Evolutionary conservation across 2,329 filamentous ascomycete species (phyloP), one percentile per base, ranked within the genome.

Genomic region (Sporothrix dimorphospora): DNA sequence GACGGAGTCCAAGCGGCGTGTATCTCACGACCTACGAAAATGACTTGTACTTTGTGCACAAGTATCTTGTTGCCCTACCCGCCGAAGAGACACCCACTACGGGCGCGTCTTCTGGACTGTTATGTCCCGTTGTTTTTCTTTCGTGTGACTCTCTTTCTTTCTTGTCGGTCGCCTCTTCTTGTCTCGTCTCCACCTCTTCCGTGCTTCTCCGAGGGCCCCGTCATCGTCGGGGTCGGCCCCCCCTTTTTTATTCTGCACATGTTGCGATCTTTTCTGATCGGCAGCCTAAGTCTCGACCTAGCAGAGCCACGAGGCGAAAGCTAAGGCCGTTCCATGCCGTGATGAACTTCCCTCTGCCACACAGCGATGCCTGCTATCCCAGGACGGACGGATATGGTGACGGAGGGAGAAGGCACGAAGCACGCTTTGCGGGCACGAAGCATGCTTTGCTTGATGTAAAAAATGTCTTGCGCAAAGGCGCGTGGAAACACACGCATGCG

Each of bases 171-270:
- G 59, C 11, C 38, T 42, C n/a, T n/a, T n/a, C n/a, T n/a, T n/a
- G 27, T 2, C 4, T 24, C 4, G n/a, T n/a, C 59, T 63, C 59
- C 38, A 42, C 59, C 59, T 65, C 21, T 16, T 42, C 59, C 59
- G 59, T 45, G 59, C 38, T 45, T 65, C 59, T 65, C 38, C 59
- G 59, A 45, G 38, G n/a, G 38, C 21, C 59, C 59, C 59, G 38
- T 45, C 16, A 38, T 40, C 21, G 2, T 65, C 59, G 59, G 34
- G 3, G 12, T 45, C 59, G 59, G 57, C 12, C 59, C 59, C 21
- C 40, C 59, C 27, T 65, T 45, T 65, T 4, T 19, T 21, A 8
- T 42, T 42, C 55, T 40, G 6, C 55, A 12, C 55, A 61, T 40
- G 55, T 21, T 11, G 55, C 19, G 55, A 40, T 21, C 59, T 11